Percentiles rank a stretch among this genome's conserved stretches.
phyloP scores from a whole-genome alignment of 495 filamentous ascomycete genomes.

The Usnea hakonensis region DNA sequence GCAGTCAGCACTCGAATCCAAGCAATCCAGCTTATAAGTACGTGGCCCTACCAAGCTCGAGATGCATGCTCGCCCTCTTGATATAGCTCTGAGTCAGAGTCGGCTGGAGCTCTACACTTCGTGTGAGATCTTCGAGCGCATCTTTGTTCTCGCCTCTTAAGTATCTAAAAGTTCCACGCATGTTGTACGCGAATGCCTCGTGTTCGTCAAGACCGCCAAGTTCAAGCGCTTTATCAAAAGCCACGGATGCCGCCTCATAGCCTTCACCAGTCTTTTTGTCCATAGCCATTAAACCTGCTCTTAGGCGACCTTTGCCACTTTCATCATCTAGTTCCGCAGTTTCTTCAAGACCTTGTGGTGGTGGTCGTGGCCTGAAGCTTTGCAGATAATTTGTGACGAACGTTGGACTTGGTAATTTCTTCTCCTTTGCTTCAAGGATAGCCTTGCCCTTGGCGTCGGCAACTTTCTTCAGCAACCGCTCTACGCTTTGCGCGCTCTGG shows the following conservation, averaged over 20 bases:
- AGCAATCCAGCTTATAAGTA: background rate
- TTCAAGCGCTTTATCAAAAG: conserved; percentile 84
- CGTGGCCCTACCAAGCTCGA: conserved; percentile 71
- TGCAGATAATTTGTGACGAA: conserved; percentile 98
- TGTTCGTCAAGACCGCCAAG: conserved; percentile 66
- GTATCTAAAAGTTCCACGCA: conserved; percentile 92
- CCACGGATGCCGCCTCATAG: conserved; percentile 75
- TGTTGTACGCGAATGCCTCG: conserved; percentile 88
- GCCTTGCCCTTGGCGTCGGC: conserved; percentile 85
- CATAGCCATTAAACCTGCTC: conserved; percentile 72
- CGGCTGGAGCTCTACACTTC: conserved; percentile 84
- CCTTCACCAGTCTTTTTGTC: conserved; percentile 77
- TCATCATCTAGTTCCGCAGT: conserved; percentile 64
- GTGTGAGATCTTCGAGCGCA: conserved; percentile 76
- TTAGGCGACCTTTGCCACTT: conserved; percentile 75
- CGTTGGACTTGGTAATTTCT: conserved; percentile 84
- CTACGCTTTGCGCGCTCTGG: conserved; percentile 76
- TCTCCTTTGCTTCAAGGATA: conserved; percentile 69
- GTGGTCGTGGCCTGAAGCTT: conserved; percentile 78
- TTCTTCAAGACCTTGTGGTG: conserved; percentile 78
- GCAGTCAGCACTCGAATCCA: background rate
- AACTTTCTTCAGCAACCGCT: conserved; percentile 92
- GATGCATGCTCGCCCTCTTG: conserved; percentile 95
- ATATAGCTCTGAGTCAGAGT: conserved; percentile 91
- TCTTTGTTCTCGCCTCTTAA: conserved; percentile 77